Evolutionary conservation across 2,329 filamentous ascomycete species (phyloP), one percentile per base, ranked within the genome.

Genomic region (Verticillium zaregamsianum): DNA sequence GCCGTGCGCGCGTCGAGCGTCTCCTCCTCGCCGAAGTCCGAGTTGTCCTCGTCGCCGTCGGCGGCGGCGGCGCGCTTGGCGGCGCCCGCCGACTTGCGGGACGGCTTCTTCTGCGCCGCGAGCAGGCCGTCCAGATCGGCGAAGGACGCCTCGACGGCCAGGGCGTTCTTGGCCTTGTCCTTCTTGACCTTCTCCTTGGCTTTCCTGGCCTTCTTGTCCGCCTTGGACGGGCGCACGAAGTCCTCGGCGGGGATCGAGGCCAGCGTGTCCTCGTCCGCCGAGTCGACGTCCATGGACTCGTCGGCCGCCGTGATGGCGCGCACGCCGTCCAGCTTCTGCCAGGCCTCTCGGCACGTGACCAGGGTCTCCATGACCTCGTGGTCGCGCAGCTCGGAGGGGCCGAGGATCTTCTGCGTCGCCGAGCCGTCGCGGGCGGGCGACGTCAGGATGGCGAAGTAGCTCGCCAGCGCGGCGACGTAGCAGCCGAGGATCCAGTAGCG

Each of bases 381-480:
- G 59, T 97, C 91, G 64, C 92, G 88, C 52, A 99, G 78, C 68
- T 96, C 88, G n/a, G 83, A 80, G 5, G 94, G 90, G 60, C 91
- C 84, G 66, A 96, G 76, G 0, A 91, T 83, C 62, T 87, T 82
- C 14, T 77, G 75, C 0, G 79, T 75, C 8, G 81, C 82, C 39
- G 80, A 76, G 1, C 79, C 78, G 62, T 88, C 86, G 58, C 88
- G 82, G 2, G 88, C 84, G 1, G 92, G 89, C 0, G 92, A 96
- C 12, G 92, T 92, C n/a, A 99, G 79, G 39, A 98, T 85, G 40
- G 93, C 91, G 74, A 99, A 97, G 75, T 99, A 99, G 86, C 97
- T 93, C 57, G 91, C 89, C 67, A 99, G 81, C 1, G 92, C 85
- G 54, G 91, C 92, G 28, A 98, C 81, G 72, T 99, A 98, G 63